These are phyloP conservation scores for Trypethelium eluteriae DNA, from an alignment of 495 filamentous ascomycete genomes.

Conservation along the genomic window DNA sequence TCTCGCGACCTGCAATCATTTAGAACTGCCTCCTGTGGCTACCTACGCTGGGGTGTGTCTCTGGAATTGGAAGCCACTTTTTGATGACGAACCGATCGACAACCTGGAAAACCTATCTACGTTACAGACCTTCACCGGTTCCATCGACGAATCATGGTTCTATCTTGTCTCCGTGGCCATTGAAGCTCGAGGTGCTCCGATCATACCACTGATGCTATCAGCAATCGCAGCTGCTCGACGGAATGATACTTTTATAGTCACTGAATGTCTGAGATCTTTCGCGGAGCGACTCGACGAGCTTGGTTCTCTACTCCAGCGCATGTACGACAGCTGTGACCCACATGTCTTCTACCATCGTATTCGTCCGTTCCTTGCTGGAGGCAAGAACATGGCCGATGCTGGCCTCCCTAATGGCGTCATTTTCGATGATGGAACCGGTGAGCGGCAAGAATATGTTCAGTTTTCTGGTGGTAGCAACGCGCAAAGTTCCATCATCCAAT, in stretches of 20 bases:
- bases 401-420: conserved; percentile 79
- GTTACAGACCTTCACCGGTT: conserved; percentile 86
- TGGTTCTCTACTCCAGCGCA: conserved; percentile 60
- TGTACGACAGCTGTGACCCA: conserved; percentile 91
- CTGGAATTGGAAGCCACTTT: conserved; percentile 94
- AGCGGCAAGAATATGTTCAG: conserved; percentile 60
- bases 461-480: conserved; percentile 90
- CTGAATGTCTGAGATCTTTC: conserved; percentile 62
- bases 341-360: conserved; percentile 91
- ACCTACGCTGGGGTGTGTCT: conserved; percentile 87
- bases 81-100: conserved; percentile 69
- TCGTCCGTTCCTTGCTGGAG: conserved; percentile 86
- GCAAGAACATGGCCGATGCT: conserved; percentile 93
- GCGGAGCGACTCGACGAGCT: conserved; percentile 85
- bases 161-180: conserved; percentile 93
- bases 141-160: conserved; percentile 96
- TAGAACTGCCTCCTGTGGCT: conserved; percentile 87
- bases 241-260: conserved; percentile 62
- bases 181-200: conserved; percentile 84
- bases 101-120: conserved; percentile 77
- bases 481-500: conserved; percentile 89
- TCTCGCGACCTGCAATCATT: conserved; percentile 63
- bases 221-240: conserved; percentile 75
- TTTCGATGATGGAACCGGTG: conserved; percentile 59
- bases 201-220: conserved; percentile 76